These are phyloP conservation scores for Hypoxylon subgilvum DNA, from an alignment of 495 filamentous ascomycete genomes.

Conservation along the genomic window DNA sequence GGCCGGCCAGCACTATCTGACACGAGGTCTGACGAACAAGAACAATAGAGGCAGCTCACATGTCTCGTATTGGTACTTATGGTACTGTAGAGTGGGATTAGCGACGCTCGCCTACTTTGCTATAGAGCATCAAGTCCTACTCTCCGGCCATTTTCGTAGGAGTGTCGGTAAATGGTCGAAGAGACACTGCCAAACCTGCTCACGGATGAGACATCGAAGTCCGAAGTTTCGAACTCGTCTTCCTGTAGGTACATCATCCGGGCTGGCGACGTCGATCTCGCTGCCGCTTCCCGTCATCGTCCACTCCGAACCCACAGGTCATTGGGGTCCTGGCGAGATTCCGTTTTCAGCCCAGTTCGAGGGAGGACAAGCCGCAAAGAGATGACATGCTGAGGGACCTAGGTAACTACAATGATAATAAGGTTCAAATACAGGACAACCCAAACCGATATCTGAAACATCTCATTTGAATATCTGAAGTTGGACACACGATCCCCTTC, in stretches of 20 bases:
- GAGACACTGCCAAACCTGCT: constrained; percentile 42
- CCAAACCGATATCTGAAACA: no score
- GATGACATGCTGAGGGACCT: no score
- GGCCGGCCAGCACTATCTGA: no score
- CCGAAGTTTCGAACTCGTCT: constrained; percentile 40
- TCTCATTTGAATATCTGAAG: no score
- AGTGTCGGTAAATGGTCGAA: constrained; percentile 52
- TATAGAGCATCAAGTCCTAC: neutral
- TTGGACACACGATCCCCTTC: no score
- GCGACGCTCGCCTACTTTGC: neutral
- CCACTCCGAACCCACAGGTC: constrained; percentile 2
- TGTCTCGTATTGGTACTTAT: constrained; percentile 25
- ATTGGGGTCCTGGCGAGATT: neutral
- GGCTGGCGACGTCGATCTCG: constrained; percentile 3
- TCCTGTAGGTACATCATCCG: constrained; percentile 3
- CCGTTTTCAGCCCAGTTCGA: neutral
- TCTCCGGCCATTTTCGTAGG: constrained; percentile 62
- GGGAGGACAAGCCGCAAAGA: no score
- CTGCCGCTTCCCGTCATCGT: neutral
- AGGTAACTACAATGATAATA: no score
- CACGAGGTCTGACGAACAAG: no score
- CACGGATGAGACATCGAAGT: constrained; percentile 40
- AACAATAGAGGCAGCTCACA: constrained; percentile 13
- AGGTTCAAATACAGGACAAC: no score
- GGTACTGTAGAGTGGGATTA: constrained; percentile 12